Evolutionary conservation across 495 filamentous ascomycete genomes (phyloP), one percentile per base, ranked within the genome.

Genomic region (Podospora comata): DNA sequence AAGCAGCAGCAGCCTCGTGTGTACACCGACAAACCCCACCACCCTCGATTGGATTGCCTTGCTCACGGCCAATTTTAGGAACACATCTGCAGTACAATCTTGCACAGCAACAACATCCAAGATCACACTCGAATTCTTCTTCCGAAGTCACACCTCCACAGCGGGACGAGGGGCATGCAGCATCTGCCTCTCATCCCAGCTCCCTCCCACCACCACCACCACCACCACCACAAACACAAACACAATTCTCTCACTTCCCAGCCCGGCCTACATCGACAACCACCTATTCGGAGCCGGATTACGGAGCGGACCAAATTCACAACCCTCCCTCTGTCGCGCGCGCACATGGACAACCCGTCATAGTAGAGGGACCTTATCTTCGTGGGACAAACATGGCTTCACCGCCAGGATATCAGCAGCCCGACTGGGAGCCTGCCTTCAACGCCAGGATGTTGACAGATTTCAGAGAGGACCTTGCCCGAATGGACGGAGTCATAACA

Each of bases 401-500:
- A 16, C 44, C 65, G 39, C 55, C 67, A 9, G n/a, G n/a, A 26
- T 27, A 55, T 32, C 63, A 66, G 53, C 74, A 65, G 19, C 65
- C 66, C 26, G 71, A 70, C 28, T 79, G 81, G 74, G 73, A 77
- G 65, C 32, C 72, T 26, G 57, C 70, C 19, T 67, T 70, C 57
- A 79, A 81, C 67, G 65, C 76, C 20, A 63, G 68, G 53, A 77
- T 74, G 68, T 53, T 68, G 39, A 71, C 73, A 34, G 79, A 78
- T 55, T 82, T 83, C 65, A 75, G 79, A 34, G 81, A 84, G 64
- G 79, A 78, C 30, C 72, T 84, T 15, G 72, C 79, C 68, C 70
- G 80, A 62, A 73, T 79, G 34, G 81, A 81, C 32, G 80, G 81
- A 28, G 75, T 76, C 30, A 77, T 84, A 15, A 84, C 82, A 7